Evolutionary conservation across 2,329 filamentous ascomycete species (phyloP), one percentile per base, ranked within the genome.

Genomic region (Colletotrichum lini): DNA sequence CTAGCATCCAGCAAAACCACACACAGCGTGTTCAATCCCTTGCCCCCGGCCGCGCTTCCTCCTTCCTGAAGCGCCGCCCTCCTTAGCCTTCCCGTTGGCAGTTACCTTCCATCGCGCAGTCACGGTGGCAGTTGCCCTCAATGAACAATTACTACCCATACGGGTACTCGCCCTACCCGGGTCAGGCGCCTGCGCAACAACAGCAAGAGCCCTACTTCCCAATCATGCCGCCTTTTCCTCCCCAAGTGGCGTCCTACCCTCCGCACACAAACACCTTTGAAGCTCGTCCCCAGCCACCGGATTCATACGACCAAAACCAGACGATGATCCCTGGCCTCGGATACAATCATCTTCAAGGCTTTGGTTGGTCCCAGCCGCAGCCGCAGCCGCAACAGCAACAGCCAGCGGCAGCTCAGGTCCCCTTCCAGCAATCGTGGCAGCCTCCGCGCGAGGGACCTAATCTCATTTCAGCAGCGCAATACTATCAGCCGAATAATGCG

Each of bases 101-200:
- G 50, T 58, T 21, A 21, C 49, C 4, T 53, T n/a, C 40, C 18
- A 23, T 9, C 21, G 12, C 21, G 50, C 44, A 60, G 56, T 52
- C 59, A 50, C 65, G 30, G 40, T 71, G 50, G 52, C 65, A 23
- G 50, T 38, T 58, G 13, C 53, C 45, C 38, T 49, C 65, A 58
- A 76, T 69, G 47, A 86, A 85, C 82, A 79, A 83, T 49, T 80
- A 83, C 58, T 82, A 81, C 70, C 79, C 80, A 18, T 81, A 82
- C 61, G 76, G 78, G 58, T 80, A 83, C 67, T 76, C 78, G 68
- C 79, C 78, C n/a, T 77, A 77, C 58, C 76, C 72, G 38, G 76
- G 75, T 47, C 78, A 79, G 40, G 67, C 67, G n/a, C 47, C 70
- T 35, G 56, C 45, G 23, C 59, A 52, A 21, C 60, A 63, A 50